Base-by-base conservation (phyloP, 306 rosid species). In the Adenanthera pavonina region DNA sequence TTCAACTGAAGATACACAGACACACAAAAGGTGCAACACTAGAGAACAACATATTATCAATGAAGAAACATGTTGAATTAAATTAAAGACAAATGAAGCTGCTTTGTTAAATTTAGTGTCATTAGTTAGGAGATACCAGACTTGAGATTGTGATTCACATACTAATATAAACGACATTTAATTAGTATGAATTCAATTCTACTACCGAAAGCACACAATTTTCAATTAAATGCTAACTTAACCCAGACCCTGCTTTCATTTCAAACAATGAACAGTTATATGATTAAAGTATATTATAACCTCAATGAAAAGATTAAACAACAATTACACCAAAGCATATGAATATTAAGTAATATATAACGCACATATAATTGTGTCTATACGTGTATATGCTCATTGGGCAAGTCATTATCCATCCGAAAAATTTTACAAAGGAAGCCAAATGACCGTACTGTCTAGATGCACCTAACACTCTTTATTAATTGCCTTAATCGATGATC, bases 381-480 rank as follows among this genome's bases (percentile, higher is more conserved):
- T 36, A 35, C 35, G 43, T 12, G 62, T 70, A 81, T 8, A 25
- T 19, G 77, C 74, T 16, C 78, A 35, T 19, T 9, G 49, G 15
- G 72, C 54, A 20, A 13, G 66, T 72, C 79, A 43, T 62, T 81
- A n/a, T 44, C 69, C 7, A 6, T 33, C 8, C 11, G 62, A 3
- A 19, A 36, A 19, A 59, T 19, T 36, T 12, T 17, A 56, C 2
- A 60, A 60, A 44, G 41, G 14, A 65, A 12, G 43, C 47, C 49
- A 56, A 49, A 56, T 7, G 2, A 41, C 73, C 33, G 11, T 33
- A 67, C 49, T 43, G 30, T 10, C 75, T 8, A 74, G n/a, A 54
- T 30, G 2, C 41, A 71, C 84, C 48, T 0, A 69, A 72, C 34
- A 3, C 14, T 2, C 15, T 51, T 47, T 36, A 25, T 30, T 67